Evolutionary conservation across 116 monocot genomes (phyloP).

Genomic region (Posidonia oceanica): DNA sequence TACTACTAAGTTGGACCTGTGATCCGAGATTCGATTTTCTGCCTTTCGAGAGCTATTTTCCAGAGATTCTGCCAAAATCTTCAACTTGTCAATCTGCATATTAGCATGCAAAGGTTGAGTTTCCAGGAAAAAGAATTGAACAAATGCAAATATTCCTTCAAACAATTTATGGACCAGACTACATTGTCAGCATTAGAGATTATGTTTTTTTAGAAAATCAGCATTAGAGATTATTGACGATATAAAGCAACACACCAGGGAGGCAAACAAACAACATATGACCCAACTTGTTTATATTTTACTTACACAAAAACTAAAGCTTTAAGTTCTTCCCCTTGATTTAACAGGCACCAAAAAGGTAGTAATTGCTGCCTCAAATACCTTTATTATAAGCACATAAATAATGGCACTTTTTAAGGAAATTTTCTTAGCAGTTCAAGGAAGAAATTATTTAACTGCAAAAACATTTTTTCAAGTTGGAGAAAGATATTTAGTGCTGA

Average conservation of each 20-base stretch:
- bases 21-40: slow-evolving; percentile 77
- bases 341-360: too few relatives aligned
- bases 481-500: background rate
- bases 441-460: too few relatives aligned
- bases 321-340: too few relatives aligned
- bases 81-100: slow-evolving; percentile 77
- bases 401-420: too few relatives aligned
- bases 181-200: background rate
- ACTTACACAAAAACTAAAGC: too few relatives aligned
- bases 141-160: background rate
- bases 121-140: background rate
- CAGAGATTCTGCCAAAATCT: slow-evolving; percentile 81
- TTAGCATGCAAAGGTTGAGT: background rate
- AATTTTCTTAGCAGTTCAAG: too few relatives aligned
- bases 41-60: slow-evolving; percentile 77
- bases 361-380: too few relatives aligned
- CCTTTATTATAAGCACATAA: too few relatives aligned
- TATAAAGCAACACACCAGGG: background rate
- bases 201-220: background rate
- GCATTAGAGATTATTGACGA: background rate
- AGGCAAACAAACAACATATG: too few relatives aligned
- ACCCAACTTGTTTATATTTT: too few relatives aligned
- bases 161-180: background rate
- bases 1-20: slow-evolving; percentile 40
- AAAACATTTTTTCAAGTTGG: too few relatives aligned